Percentiles rank a stretch among this genome's conserved stretches.
Evolutionary conservation across 2,329 filamentous ascomycete species (phyloP).

Genomic region (Chaetomiaceae sp.): DNA sequence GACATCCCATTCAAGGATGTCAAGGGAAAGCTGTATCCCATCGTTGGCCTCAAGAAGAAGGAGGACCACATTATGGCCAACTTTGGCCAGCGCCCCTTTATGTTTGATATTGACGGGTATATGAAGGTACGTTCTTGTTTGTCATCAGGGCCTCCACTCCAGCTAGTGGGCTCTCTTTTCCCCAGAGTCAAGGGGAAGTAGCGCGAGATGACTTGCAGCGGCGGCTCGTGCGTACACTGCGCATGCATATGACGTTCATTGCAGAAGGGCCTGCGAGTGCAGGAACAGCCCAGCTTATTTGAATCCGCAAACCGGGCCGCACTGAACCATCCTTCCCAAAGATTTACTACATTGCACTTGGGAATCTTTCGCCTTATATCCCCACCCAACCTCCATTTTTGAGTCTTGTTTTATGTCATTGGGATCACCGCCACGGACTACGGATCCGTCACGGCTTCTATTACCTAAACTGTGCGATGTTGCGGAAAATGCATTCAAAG

Average conservation of each 20-base stretch:
- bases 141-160: not conserved
- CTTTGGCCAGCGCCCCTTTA: slow-evolving; percentile 71
- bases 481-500: no score
- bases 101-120: slow-evolving; percentile 86
- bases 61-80: slow-evolving; percentile 61
- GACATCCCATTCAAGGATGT: slow-evolving; percentile 57
- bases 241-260: no score
- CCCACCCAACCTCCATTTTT: not conserved
- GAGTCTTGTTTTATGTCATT: not conserved
- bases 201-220: no score
- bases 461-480: no score
- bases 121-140: slow-evolving; percentile 57
- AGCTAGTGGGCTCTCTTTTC: not conserved
- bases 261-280: slow-evolving; percentile 10
- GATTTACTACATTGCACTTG: no score
- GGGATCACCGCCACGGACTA: not conserved
- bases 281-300: not conserved
- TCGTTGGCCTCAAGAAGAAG: slow-evolving; percentile 60
- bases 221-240: no score
- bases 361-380: no score
- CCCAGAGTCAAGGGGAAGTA: not conserved
- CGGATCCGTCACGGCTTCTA: not conserved
- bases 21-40: slow-evolving; percentile 60
- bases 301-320: no score
- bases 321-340: no score